These are phyloP conservation scores for Parastagonospora avenae DNA, from an alignment of 2,329 filamentous ascomycete species.

Conservation along the genomic window DNA sequence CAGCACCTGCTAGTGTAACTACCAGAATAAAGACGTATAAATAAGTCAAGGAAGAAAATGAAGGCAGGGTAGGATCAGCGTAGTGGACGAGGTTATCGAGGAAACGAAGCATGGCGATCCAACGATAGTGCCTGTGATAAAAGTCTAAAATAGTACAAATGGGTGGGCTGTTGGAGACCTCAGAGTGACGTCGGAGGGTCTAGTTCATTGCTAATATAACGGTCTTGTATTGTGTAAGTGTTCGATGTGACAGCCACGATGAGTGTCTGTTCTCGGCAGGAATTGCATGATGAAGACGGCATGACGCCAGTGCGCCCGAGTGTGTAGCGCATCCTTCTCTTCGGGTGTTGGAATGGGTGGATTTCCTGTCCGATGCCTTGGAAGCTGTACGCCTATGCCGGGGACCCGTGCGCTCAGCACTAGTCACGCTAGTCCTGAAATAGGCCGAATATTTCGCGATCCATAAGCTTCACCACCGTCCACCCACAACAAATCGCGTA, in stretches of 20 bases:
- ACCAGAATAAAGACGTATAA: conserved; percentile 36
- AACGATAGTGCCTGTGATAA: not conserved
- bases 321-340: not conserved
- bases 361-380: not conserved
- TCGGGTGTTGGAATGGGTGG: not conserved
- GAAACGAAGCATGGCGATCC: conserved; percentile 27
- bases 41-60: conserved; percentile 35
- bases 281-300: not conserved
- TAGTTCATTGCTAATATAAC: not conserved
- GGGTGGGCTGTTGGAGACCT: conserved; percentile 1
- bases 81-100: conserved; percentile 37
- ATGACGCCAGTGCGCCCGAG: not conserved
- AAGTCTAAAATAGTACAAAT: not conserved
- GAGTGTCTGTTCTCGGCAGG: not conserved
- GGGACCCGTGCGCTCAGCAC: too few species aligned
- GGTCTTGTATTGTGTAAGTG: not conserved
- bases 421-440: too few species aligned
- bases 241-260: not conserved
- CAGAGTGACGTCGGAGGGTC: conserved; percentile 18
- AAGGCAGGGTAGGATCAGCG: conserved; percentile 36
- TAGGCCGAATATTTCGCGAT: too few species aligned
- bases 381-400: too few species aligned
- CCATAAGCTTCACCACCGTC: too few species aligned
- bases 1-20: conserved; percentile 29
- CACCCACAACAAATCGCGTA: not conserved